phyloP scores from a whole-genome alignment of 139 green algal genomes.

The Desmodesmus armatus region DNA sequence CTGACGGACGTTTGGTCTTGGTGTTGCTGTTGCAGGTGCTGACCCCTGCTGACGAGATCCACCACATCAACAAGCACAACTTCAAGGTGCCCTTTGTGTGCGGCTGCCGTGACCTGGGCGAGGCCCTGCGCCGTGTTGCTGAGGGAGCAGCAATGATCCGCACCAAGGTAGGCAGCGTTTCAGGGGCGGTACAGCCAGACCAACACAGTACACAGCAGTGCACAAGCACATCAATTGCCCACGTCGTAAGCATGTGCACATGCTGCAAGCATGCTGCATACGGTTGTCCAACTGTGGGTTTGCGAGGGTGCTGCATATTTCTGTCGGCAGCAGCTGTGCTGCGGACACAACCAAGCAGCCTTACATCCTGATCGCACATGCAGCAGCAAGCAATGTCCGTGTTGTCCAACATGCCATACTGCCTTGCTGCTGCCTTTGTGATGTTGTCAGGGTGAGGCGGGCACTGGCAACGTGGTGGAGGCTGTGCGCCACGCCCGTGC shows the following conservation, averaged over 20 bases:
- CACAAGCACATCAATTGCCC: no score
- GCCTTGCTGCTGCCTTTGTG: neutral
- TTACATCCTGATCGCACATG: neutral
- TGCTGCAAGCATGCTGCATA: no score
- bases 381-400: neutral
- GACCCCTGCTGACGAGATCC: slow-evolving; percentile 97
- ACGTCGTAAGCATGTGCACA: no score
- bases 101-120: slow-evolving; percentile 97
- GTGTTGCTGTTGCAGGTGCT: slow-evolving; percentile 91
- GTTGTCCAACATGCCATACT: neutral
- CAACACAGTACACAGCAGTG: no score
- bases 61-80: slow-evolving; percentile 99
- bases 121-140: slow-evolving; percentile 96
- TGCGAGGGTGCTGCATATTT: no score
- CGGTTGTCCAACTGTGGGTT: no score
- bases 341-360: neutral
- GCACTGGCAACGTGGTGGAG: slow-evolving; percentile 99
- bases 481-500: slow-evolving; percentile 95
- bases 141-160: slow-evolving; percentile 99
- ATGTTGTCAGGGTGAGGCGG: slow-evolving; percentile 88
- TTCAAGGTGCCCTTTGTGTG: slow-evolving; percentile 99
- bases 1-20: neutral
- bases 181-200: neutral
- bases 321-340: neutral
- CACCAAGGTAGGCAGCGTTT: slow-evolving; percentile 84